These are phyloP conservation scores for Blastomyces percursus DNA, from an alignment of 2,329 filamentous ascomycete genomes.

Conservation along the genomic window DNA sequence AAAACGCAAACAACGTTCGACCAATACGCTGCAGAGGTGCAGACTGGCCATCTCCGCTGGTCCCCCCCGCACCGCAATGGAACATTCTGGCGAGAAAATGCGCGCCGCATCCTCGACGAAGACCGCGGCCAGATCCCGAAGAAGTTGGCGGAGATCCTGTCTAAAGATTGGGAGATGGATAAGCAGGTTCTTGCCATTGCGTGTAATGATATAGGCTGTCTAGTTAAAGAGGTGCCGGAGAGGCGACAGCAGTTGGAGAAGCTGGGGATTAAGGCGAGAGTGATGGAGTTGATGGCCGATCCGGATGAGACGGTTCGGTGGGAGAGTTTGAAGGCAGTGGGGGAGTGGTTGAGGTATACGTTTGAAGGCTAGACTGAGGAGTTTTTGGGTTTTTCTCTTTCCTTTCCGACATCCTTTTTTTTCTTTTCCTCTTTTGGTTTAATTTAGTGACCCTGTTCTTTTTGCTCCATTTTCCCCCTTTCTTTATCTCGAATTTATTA, in stretches of 20 bases:
- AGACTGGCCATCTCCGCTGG: constrained; percentile 81
- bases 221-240: constrained; percentile 85
- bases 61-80: constrained; percentile 79
- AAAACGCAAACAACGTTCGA: constrained; percentile 57
- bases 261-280: constrained; percentile 69
- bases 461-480: background rate
- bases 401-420: background rate
- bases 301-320: constrained; percentile 79
- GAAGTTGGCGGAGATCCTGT: constrained; percentile 75
- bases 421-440: background rate
- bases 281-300: constrained; percentile 91
- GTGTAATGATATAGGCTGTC: constrained; percentile 79
- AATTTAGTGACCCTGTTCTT: background rate
- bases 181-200: constrained; percentile 80
- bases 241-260: constrained; percentile 70
- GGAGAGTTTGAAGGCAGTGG: constrained; percentile 81
- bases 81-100: constrained; percentile 86
- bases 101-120: constrained; percentile 72
- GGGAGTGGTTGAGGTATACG: constrained; percentile 63
- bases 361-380: constrained; percentile 39
- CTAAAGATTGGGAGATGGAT: constrained; percentile 73
- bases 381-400: background rate
- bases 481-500: background rate
- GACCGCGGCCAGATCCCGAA: constrained; percentile 68
- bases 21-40: constrained; percentile 67